Base-by-base conservation (phyloP, 164 flowering plant species). In the Cinnamomum micranthum region DNA sequence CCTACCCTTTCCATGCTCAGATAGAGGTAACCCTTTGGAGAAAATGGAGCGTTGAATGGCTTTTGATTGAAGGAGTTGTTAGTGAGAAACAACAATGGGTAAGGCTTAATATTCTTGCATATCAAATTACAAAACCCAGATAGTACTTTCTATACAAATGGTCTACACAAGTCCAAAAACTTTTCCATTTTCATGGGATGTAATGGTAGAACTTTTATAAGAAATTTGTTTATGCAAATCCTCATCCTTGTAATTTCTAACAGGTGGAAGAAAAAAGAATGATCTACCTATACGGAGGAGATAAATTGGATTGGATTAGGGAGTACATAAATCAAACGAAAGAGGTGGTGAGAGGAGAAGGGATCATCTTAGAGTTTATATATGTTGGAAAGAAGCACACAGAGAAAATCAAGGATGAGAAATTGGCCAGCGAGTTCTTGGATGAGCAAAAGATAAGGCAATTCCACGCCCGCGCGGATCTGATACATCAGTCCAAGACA, bases 401-500 rank as follows among this genome's bases (percentile, higher is more conserved):
- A 71, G 47, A 55, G 0, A 35, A 11, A 13, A 74, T 84, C 25
- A 51, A 17, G 19, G 52, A 50, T 3, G 82, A 84, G 59, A 77
- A 73, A 3, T 72, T 84, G 41, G 6, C 35, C 35, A 80, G 82
- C 73, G 72, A 81, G 22, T 33, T 50, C 3, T 81, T 82, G 77
- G 55, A 65, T 6, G 81, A 83, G 6, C 74, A 68, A 17, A 33
- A 52, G 12, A 73, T 86, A 0, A 83, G 86, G 87, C 85, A 72
- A 85, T 88, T 86, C 77, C 86, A 88, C 88, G 75, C 77, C 5
- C 66, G 91, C 65, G 80, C 88, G 0, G 86, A 85, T 75, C 87
- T 87, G 87, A 88, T 87, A 88, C 82, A 82, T 87, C 74, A 80
- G 80, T 84, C 86, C 9, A 84, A 81, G 79, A 71, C 75, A 50